Base-by-base conservation (phyloP, 768 basidiomycete species). In the Xerocomellus amylosporus region DNA sequence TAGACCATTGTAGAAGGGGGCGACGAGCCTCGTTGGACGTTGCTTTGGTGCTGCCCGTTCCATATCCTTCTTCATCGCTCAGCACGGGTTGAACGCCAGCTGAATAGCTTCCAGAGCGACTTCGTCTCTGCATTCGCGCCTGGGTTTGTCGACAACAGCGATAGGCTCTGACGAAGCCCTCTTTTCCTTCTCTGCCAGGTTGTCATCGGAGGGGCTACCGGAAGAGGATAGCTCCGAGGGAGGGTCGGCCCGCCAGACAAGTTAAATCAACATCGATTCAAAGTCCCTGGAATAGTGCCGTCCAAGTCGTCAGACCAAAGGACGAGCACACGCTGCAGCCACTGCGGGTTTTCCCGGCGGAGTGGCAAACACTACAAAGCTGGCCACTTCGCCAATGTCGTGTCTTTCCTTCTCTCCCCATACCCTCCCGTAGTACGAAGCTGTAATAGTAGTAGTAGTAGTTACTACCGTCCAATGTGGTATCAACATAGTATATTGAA, bases 281-380 rank as follows among this genome's bases (percentile, higher is more conserved):
- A 91, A 89, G 64, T 89, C 88, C 14, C 72, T 69, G 66, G 85
- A 48, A 94, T 86, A 60, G 94, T 87, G 58, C 74, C 76, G 65
- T 93, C 90, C 36, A 94, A 76, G 62, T 86, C 79, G 71, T 94
- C 90, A 1, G 88, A 83, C 93, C 93, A 95, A 19, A 89, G 83
- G 22, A 93, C 78, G 26, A 95, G 76, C 40, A 91, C 88, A 22
- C 83, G 82, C 64, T 94, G n/a, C n/a, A 8, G 28, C 28, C 28
- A 28, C 28, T 28, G 6, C 28, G 28, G 28, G 28, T 28, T 28
- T 28, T 28, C 28, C 28, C 28, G 28, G 28, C 28, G 5, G 28
- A 28, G 28, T 28, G 28, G 28, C 28, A 28, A 28, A 28, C 28
- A 8, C 28, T 28, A 28, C 28, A 28, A 28, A 28, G 28, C 28